Base-by-base conservation (phyloP, 129 eudicot species). In the carrot (Daucus carota) region DNA sequence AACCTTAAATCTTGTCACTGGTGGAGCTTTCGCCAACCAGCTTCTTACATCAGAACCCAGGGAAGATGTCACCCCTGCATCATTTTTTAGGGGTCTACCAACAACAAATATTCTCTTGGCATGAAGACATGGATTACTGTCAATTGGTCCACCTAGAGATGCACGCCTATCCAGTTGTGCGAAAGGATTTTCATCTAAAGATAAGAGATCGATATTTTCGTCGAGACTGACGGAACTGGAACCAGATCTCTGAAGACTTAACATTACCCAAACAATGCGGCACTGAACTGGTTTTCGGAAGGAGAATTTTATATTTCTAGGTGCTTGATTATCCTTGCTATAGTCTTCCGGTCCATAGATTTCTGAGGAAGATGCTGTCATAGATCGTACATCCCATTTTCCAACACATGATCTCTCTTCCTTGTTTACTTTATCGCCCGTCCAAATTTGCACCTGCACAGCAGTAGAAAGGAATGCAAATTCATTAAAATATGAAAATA, bases 391-490 rank as follows among this genome's bases (percentile, higher is more conserved):
- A 62, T 94, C 98, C 97, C 98, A 94, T 82, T 91, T 94, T 57
- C 98, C 98, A 73, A 88, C 79, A 46, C 91, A 83, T 75, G 87
- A 87, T 81, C 96, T 82, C 83, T 94, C 97, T 81, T 86, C 96
- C 81, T 87, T 91, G 70, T 90, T 75, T 67, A 94, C 80, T 80
- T 89, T 94, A 86, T 87, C 84, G 86, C 98, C 88, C 57, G 90
- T 92, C 97, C 97, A 91, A 77, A 94, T 80, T 83, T 94, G 96
- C 80, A 94, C 98, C 98, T 94, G 79, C 78, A 74, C 42, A 38
- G 33, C 2, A 70, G 45, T 38, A 50, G 17, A 54, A 67, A 72
- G 59, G 31, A 32, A 44, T n/a, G 34, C 24, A 57, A 18, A 60
- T 17, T 5, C 75, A n/a, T 44, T 24, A 42, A 78, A 78, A 38